Base-by-base conservation (phyloP, 306 rosid genomes). In the Comarum palustre region DNA sequence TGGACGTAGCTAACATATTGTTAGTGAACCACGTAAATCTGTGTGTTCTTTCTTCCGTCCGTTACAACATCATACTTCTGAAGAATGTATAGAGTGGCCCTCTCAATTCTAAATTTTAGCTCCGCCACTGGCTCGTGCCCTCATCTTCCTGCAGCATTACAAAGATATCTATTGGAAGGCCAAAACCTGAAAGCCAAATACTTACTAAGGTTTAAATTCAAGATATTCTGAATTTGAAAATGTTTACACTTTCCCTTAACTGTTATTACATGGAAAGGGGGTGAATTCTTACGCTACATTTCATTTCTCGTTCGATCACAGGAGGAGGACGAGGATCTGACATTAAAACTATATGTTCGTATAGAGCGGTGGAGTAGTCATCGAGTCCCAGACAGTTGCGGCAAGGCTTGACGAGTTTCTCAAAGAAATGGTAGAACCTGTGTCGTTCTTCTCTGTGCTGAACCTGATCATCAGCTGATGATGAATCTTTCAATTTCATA, bases 371-470 rank as follows among this genome's bases (percentile, higher is more conserved):
- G 2, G 42, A 16, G 66, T 17, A 0, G 66, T 78, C 32, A 66
- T 77, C 31, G 25, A 63, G 46, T 69, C 88, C 82, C 1, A 83
- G 25, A 65, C 86, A 85, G 75, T 71, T 83, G 27, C 73, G 74
- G 64, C 78, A 48, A 41, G 86, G 71, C 68, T 77, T 81, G 82
- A 75, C 50, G 6, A 68, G 69, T 62, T 61, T 78, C 52, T 79
- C 83, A 25, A 77, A 41, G 43, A 79, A 79, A 42, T 2, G 63
- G 76, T 71, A 51, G 27, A 32, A 10, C n/a, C 14, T 17, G 29
- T 5, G 14, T 38, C 68, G 68, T 68, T 61, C 67, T 41, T 46
- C 67, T 38, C 62, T 73, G 25, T 68, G 67, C 34, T 69, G 65
- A 31, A 14, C 62, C 57, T 51, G 57, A 22, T 24, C 6, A 24